These are phyloP conservation scores for Solanum megistacrolobum DNA, from an alignment of 257 asterid species.

Conservation along the genomic window DNA sequence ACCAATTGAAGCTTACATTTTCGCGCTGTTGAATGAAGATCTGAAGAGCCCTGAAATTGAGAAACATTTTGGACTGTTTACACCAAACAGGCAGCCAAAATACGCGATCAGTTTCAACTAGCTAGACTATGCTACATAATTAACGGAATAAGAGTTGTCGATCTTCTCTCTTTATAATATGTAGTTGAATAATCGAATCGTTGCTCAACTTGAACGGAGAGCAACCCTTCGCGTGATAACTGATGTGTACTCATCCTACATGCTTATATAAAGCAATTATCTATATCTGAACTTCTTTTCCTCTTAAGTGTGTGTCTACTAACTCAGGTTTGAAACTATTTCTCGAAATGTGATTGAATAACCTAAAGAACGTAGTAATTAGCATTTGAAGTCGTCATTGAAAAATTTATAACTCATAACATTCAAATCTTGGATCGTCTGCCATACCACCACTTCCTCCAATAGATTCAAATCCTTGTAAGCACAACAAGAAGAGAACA, in stretches of 20 bases:
- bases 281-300: background rate
- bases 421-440: background rate
- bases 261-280: background rate
- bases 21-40: slow-evolving; percentile 24
- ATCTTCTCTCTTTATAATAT: background rate
- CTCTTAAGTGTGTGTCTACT: background rate
- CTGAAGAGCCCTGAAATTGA: slow-evolving; percentile 18
- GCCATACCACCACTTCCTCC: background rate
- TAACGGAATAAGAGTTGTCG: background rate
- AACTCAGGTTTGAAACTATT: background rate
- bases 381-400: background rate
- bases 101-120: slow-evolving; percentile 11
- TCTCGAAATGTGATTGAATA: background rate
- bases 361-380: background rate
- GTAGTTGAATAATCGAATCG: background rate
- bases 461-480: background rate
- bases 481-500: background rate
- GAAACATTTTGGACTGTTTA: slow-evolving; percentile 18
- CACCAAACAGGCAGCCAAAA: slow-evolving; percentile 9
- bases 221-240: background rate
- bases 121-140: background rate
- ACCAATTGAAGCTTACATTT: slow-evolving; percentile 20
- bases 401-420: background rate
- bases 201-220: background rate
- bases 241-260: background rate